Evolutionary conservation across 2,329 filamentous ascomycete genomes (phyloP), one percentile per base, ranked within the genome.

Genomic region (Phoma herbarum): DNA sequence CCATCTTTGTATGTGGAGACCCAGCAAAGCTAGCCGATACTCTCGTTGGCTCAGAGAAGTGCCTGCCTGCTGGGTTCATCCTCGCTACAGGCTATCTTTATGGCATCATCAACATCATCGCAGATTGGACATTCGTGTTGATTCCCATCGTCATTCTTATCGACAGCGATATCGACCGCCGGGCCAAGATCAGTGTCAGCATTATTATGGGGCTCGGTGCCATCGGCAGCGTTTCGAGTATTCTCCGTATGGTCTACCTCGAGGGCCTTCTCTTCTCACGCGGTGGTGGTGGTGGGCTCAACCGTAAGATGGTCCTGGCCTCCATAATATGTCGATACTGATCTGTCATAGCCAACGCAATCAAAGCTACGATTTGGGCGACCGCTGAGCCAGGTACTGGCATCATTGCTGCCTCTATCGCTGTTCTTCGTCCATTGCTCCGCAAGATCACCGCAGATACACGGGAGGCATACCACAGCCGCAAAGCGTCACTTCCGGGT

Each of bases 381-480:
- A 76, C 82, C 29, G 75, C 82, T 23, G 82, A 83, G 60, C 80
- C 81, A 31, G 82, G 80, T 10, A 81, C 80, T 18, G 82, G 82
- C 18, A 82, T 85, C 60, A 76, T 80, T 8, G 81, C 83, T 12
- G 81, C 80, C 2, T 82, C 80, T 8, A 71, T 81, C 35, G 79
- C 80, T 8, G 78, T 80, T 4, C 75, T 83, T 1, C 80, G 81
- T 0, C 81, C 81, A 1, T 67, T 83, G 8, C 74, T 83, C 43
- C 72, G 72, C 41, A 63, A 70, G 22, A 59, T 74, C 23, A 66
- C 59, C 9, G 54, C 58, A 4, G 64, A 66, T 10, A 63, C 72
- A 10, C 67, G 63, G 1, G 59, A 60, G 8, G 43, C 51, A 12
- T 53, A 59, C 47, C 53, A 59, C 8, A 54, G 47, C 3, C 61